Percentiles rank a stretch among this genome's conserved stretches.
Conservation (phyloP, 225 moss, liverwort and hornwort species). For the Pleurozium schreberi region DNA sequence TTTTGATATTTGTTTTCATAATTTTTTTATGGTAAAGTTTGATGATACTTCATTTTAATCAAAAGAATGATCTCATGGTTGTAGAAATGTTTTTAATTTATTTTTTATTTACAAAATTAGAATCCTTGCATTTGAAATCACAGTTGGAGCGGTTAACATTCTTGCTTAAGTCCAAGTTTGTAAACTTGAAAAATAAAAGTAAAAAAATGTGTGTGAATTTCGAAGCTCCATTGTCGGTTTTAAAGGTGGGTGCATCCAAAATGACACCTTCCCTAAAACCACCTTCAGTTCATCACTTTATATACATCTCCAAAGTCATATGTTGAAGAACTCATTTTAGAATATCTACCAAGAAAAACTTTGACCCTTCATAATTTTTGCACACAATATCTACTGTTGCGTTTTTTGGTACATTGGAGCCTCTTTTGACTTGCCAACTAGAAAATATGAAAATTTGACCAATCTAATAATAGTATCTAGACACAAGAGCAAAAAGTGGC, state of each 20-base stretch:
- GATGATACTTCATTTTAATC: not conserved
- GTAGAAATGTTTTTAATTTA: not conserved
- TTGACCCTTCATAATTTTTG: not conserved
- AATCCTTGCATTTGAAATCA: not conserved
- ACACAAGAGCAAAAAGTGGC: not conserved
- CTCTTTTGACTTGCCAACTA: not conserved
- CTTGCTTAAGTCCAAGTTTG: not conserved
- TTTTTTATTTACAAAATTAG: not conserved
- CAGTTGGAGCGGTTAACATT: not conserved
- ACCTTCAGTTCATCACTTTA: not conserved
- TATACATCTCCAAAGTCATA: not conserved
- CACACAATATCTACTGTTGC: not conserved
- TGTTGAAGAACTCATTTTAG: not conserved
- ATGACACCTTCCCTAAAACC: not conserved
- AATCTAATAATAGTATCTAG: not conserved
- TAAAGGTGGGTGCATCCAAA: fast-evolving
- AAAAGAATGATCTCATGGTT: not conserved
- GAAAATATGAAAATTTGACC: not conserved
- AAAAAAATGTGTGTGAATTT: not conserved
- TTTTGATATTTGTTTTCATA: not conserved
- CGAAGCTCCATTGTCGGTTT: fast-evolving
- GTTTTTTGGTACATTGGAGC: fast-evolving
- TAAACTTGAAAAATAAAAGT: not conserved
- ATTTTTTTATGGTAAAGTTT: not conserved
- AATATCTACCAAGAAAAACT: not conserved